Evolutionary conservation across 495 filamentous ascomycete species (phyloP).

Genomic region (Clavariopsis aquatica): DNA sequence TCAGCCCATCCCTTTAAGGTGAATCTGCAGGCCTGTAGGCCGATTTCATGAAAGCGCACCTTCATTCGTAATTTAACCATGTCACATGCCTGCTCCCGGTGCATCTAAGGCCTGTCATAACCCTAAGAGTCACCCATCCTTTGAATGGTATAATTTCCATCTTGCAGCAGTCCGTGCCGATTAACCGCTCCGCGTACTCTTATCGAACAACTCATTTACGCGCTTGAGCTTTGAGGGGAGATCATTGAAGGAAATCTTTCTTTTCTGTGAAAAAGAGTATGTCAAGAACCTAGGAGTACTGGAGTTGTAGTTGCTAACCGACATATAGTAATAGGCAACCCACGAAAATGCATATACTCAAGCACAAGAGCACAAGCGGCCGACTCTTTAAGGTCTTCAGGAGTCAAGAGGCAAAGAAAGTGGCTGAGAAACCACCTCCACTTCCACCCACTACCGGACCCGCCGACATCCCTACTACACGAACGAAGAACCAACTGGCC

Average conservation of each 20-base stretch:
- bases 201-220: background rate
- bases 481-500: background rate
- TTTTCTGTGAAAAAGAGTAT: background rate
- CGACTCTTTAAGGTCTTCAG: background rate
- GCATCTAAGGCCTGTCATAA: no score
- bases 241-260: background rate
- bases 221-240: background rate
- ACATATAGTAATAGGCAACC: background rate
- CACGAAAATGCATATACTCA: background rate
- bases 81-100: no score
- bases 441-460: background rate
- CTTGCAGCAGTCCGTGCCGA: background rate
- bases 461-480: slow-evolving; percentile 12
- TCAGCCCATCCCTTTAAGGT: background rate
- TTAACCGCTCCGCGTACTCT: background rate
- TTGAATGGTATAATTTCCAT: background rate
- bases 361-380: background rate
- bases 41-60: no score
- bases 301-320: no score
- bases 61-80: no score
- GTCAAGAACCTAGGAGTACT: background rate
- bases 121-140: background rate
- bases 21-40: background rate
- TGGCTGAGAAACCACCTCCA: background rate
- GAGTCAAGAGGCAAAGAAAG: background rate